These are phyloP conservation scores for Pichia nanzhaoensis DNA, from an alignment of 805 yeast species.

Conservation along the genomic window DNA sequence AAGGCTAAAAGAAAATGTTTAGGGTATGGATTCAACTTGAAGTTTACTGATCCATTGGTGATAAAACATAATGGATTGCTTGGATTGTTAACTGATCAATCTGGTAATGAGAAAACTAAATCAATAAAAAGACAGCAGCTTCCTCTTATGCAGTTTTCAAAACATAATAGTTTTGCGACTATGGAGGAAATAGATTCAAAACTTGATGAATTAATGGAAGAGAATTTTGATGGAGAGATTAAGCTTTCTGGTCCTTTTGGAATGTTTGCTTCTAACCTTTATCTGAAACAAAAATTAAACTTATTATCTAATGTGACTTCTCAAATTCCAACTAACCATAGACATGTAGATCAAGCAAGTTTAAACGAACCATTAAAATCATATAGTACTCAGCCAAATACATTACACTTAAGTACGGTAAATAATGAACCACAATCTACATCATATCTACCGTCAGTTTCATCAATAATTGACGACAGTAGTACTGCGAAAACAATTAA, in stretches of 20 bases:
- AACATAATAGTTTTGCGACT: conserved; percentile 30
- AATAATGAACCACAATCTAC: too few species aligned
- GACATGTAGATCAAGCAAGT: too few species aligned
- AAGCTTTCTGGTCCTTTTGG: conserved; percentile 29
- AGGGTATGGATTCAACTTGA: conserved; percentile 44
- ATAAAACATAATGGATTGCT: conserved; percentile 22
- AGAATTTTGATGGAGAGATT: conserved; percentile 21
- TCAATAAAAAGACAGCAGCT: conserved; percentile 35
- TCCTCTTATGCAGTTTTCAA: conserved; percentile 34
- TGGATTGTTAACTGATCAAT: conserved; percentile 11
- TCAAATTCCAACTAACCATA: too few species aligned
- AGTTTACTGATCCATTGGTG: conserved; percentile 39
- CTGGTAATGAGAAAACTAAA: conserved; percentile 7
- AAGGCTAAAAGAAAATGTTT: conserved; percentile 40
- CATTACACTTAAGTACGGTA: too few species aligned
- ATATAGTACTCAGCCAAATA: too few species aligned
- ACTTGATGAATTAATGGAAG: conserved; percentile 25
- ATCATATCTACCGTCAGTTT: not conserved
- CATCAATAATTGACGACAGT: not conserved
- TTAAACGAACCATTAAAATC: too few species aligned
- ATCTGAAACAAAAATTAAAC: not conserved
- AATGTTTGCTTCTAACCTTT: not conserved
- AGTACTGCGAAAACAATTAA: not conserved
- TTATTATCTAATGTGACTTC: too few species aligned
- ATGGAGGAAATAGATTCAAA: conserved; percentile 34